A percentile compares a stretch with the other conserved stretches of the same genome.
These are phyloP conservation scores for Achlya hypogyna DNA, from an alignment of 352 stramenopile genomes.

Conservation along the genomic window DNA sequence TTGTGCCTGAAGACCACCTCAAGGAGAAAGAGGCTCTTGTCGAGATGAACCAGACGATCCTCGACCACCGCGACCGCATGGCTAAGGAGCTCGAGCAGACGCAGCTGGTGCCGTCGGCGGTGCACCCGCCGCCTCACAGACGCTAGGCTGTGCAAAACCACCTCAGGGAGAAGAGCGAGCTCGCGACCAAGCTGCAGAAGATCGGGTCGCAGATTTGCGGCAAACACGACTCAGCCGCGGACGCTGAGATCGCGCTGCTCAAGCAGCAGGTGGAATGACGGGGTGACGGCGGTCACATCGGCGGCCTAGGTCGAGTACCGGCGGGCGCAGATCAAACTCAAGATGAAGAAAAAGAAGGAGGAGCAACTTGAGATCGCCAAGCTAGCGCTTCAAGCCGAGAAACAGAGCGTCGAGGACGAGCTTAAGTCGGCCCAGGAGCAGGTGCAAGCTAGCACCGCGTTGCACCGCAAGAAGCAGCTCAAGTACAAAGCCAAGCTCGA, in stretches of 20 bases:
- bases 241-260: slow-evolving; percentile 64
- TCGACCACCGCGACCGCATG: slow-evolving; percentile 60
- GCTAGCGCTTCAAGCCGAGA: slow-evolving; percentile 52
- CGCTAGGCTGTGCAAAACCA: slow-evolving; percentile 46
- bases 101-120: slow-evolving; percentile 35
- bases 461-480: slow-evolving; percentile 49
- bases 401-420: slow-evolving; percentile 65
- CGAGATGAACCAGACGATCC: slow-evolving; percentile 52
- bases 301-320: slow-evolving; percentile 45
- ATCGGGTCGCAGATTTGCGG: slow-evolving; percentile 75
- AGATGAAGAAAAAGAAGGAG: slow-evolving; percentile 63
- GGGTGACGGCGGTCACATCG: not conserved
- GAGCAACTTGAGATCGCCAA: slow-evolving; percentile 48
- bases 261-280: slow-evolving; percentile 43
- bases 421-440: slow-evolving; percentile 59
- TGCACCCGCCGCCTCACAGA: not conserved
- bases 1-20: slow-evolving; percentile 59
- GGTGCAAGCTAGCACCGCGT: slow-evolving; percentile 41
- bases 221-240: slow-evolving; percentile 18
- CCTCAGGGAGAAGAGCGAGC: slow-evolving; percentile 46
- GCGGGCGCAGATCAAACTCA: slow-evolving; percentile 66
- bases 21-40: slow-evolving; percentile 55
- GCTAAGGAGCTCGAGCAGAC: slow-evolving; percentile 63
- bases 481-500: slow-evolving; percentile 68
- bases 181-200: slow-evolving; percentile 60